phyloP scores from a whole-genome alignment of 345 rosid genomes.

The Fremontodendron californicum region DNA sequence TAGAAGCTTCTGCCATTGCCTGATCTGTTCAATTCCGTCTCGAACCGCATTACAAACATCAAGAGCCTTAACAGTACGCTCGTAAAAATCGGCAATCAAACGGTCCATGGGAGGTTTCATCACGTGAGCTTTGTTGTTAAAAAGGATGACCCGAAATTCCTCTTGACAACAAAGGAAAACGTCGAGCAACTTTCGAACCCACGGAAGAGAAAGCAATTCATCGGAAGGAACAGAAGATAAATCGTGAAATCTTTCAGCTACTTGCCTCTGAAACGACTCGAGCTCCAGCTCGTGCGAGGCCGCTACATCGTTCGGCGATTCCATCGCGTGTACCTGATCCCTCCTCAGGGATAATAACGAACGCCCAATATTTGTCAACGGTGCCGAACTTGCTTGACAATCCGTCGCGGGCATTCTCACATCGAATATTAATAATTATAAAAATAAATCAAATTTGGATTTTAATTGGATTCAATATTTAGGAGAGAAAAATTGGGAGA shows the following conservation, averaged over 20 bases:
- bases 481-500: background rate
- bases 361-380: constrained; percentile 25
- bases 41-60: constrained; percentile 87
- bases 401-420: constrained; percentile 59
- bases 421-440: background rate
- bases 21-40: constrained; percentile 74
- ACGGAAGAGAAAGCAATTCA: constrained; percentile 41
- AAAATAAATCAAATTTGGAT: background rate
- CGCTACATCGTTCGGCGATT: constrained; percentile 22
- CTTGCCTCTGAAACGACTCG: constrained; percentile 62
- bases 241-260: constrained; percentile 47
- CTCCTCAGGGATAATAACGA: constrained; percentile 39
- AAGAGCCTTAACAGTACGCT: constrained; percentile 76
- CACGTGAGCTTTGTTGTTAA: constrained; percentile 22
- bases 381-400: constrained; percentile 35
- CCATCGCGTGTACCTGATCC: constrained; percentile 46
- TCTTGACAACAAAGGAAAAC: constrained; percentile 36
- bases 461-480: background rate
- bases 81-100: constrained; percentile 49
- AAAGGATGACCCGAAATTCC: constrained; percentile 33
- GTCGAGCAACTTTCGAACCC: constrained; percentile 44
- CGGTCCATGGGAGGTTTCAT: constrained; percentile 41
- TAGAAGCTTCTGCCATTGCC: constrained; percentile 61
- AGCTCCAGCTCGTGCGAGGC: constrained; percentile 43
- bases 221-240: constrained; percentile 36